Base-by-base conservation (phyloP, 176 grass and related monocot species). In the Oryza meridionalis region DNA sequence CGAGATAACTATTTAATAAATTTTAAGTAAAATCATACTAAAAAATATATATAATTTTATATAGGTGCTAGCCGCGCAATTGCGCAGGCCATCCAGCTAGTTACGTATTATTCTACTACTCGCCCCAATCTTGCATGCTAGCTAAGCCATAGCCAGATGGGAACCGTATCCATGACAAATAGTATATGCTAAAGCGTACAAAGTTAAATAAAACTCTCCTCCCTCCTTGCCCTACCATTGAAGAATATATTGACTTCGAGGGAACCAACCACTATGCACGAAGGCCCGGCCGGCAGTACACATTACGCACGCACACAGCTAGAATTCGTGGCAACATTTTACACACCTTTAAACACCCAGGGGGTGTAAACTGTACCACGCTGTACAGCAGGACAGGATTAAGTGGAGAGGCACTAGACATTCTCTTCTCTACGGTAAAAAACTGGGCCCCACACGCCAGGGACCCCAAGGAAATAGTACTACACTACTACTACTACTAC, bases 121-220 rank as follows among this genome's bases (percentile, higher is more conserved):
- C n/a, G 22, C n/a, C 24, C 29, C 13, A 15, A 77, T 44, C 55
- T 49, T 45, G 51, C 50, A 49, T 73, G 71, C 22, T n/a, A 44
- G 68, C 25, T 61, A 44, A 49, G 15, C 15, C 37, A 38, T 7
- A 8, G 35, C 31, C 22, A n/a, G 42, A 1, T 31, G 9, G 45
- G 44, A 24, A 7, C 8, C 0, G 78, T 7, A 37, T 26, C 22
- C 38, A 3, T 26, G 51, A 9, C 6, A 69, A 14, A n/a, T n/a
- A n/a, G n/a, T 45, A 75, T 22, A 49, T 11, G 77, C 82, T 76
- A 70, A 70, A 1, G 81, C 13, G 81, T 75, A 80, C 81, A 73
- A 50, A 6, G 65, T 37, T 2, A 0, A 62, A 10, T 4, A 33
- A 33, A 33, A 21, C 21, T 61, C 58, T 62, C 21, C 19, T 58